Evolutionary conservation across 2,329 filamentous ascomycete genomes (phyloP), one percentile per base, ranked within the genome.

Genomic region (Albifimbria verrucaria): DNA sequence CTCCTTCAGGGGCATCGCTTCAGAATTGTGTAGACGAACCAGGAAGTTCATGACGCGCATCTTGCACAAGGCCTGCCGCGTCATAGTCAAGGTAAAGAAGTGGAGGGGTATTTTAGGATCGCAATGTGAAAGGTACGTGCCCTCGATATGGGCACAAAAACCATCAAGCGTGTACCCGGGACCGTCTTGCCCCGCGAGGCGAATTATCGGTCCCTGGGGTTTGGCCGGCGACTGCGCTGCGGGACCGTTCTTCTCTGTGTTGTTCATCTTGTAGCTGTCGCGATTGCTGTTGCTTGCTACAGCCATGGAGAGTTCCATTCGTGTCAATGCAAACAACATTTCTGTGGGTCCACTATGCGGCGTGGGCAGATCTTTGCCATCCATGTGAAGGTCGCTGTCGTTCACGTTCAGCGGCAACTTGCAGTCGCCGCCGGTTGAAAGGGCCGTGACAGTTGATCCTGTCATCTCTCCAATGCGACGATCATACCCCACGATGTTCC

Each of bases 401-500:
- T 85, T 85, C 60, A 85, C 77, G 58, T 86, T 86, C 49, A 84
- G 73, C 2, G 82, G 83, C 26, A 82, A 68, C 55, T 74, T 78
- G 67, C 80, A 82, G 62, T 84, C 81, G 10, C 75, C 74, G 10
- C 73, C 73, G 32, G 72, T 78, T 1, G 79, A 80, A 23, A 84
- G 71, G 1, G 79, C 80, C 4, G 80, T 83, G 51, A 84, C 77
- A 28, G 77, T 75, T 18, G 78, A 81, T 48, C 81, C 80, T 3
- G 82, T 79, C 67, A 90, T 80, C 65, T 90, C 87, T 52, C 84
- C 79, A 36, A 89, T 80, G 21, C 88, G 84, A 55, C 80, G 77
- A 65, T 92, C 88, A 58, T 89, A 87, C 23, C 83, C 75, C 15
- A 87, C 77, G 17, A 92, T 74, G 26, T 84, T 82, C 87, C 87